Evolutionary conservation across 768 basidiomycete species (phyloP), one percentile per base, ranked within the genome.

Genomic region (Boletellus sp.): DNA sequence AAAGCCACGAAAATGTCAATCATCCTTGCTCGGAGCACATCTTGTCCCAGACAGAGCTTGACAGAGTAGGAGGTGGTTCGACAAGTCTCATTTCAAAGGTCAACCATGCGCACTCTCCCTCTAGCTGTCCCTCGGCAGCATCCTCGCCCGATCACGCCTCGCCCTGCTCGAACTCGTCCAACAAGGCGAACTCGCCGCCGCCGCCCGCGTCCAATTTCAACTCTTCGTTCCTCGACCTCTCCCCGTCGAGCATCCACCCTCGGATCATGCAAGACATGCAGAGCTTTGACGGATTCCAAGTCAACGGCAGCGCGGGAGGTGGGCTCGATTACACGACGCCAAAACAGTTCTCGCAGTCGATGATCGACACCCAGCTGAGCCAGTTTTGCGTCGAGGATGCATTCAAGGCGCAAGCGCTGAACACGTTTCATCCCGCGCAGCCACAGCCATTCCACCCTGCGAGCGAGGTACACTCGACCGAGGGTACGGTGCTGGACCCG

Each of bases 251-350:
- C 19, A 51, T 68, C 38, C 65, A 68, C 23, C 67, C 65, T 5
- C 53, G 65, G 39, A 78, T 86, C 51, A 74, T 75, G 50, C 75
- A 78, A 38, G 83, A 84, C 55, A 65, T 83, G 71, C 71, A 71
- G 26, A 60, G 63, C 24, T 73, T 75, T 47, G 72, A 77, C 23
- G 71, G 70, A 19, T 64, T 69, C 36, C 67, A 66, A 12, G 63
- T 46, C 60, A 7, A 54, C 45, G 28, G 41, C 56, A 34, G 9
- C 51, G 28, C 28, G 28, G 28, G 28, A 41, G 47, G 58, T 54
- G 47, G 63, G 66, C 46, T 64, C 57, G 37, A 71, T 65, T 56
- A 61, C 61, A 44, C 67, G 54, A 19, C 56, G 49, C 56, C 58
- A 2, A 62, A 64, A 22, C 52, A 53, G 2, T 60, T 67, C 24